A percentile compares a stretch with the other conserved stretches of the same genome.
Evolutionary conservation across 23 red algal species (phyloP).

Genomic region (Gracilaria domingensis): DNA sequence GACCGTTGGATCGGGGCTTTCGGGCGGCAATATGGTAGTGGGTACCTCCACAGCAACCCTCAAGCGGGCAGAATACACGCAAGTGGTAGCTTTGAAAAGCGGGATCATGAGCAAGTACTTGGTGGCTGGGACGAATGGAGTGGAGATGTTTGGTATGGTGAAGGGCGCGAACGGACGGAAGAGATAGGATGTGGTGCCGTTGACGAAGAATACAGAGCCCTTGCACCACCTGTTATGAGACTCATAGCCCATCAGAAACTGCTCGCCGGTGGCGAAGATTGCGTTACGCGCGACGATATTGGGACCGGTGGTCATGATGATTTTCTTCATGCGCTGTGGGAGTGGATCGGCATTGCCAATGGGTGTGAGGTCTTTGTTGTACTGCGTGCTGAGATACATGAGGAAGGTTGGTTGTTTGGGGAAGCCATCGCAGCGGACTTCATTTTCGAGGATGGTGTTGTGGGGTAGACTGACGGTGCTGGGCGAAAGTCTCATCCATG

Average conservation of each 20-base stretch:
- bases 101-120: constrained; percentile 47
- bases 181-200: constrained; percentile 7
- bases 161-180: constrained; percentile 23
- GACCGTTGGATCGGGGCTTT: background rate
- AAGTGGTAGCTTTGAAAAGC: background rate
- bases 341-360: background rate
- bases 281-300: background rate
- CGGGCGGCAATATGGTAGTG: background rate
- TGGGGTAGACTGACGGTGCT: background rate
- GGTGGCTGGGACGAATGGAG: background rate
- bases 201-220: background rate
- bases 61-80: constrained; percentile 14
- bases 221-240: background rate
- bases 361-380: background rate
- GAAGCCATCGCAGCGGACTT: constrained; percentile 5
- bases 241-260: constrained; percentile 43
- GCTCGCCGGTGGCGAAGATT: background rate
- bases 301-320: background rate
- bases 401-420: background rate
- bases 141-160: background rate
- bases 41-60: constrained; percentile 2
- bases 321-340: background rate
- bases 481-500: constrained; percentile 20
- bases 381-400: constrained; percentile 1
- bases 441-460: background rate